Evolutionary conservation across 306 rosid species (phyloP), one percentile per base, ranked within the genome.

Genomic region (Comarum palustre): DNA sequence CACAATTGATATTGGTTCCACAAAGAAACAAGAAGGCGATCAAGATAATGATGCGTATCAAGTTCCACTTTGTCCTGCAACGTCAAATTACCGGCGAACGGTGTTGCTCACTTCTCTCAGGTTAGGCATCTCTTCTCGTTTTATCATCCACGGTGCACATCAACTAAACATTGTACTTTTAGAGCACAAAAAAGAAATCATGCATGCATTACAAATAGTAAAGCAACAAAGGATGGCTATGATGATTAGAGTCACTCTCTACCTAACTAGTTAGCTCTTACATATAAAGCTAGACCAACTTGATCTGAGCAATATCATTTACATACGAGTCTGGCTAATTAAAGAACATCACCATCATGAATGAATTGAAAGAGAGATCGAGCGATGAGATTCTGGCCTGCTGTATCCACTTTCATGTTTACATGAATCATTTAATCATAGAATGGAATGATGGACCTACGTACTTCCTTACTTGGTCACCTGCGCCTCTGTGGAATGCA

Each of bases 361-460:
- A n/a, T 19, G 20, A 19, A 29, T 15, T 12, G 62, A 50, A 68
- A 31, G 29, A 22, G 61, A 24, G 29, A 2, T 4, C 10, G 36
- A 27, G 9, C 34, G 39, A 51, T 34, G 65, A 54, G 61, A 69
- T 34, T 10, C 65, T 7, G 52, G 16, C 74, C 38, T 22, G 65
- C 66, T 38, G 74, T 38, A 24, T 71, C 74, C 74, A 54, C 29
- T 71, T 34, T 12, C 36, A 32, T 60, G 38, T 34, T 8, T 16
- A 32, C 24, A 34, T 7, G 67, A 61, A 61, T 62, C 45, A 54
- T 71, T 15, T 36, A 39, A 71, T 36, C 42, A 69, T 54, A 50
- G 38, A 67, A 43, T 67, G 57, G 74, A 70, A 51, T 52, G 29
- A 71, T 41, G 54, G 66, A 5, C 66, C 75, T 54, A 54, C 65